Evolutionary conservation across 176 grass and related monocot species (phyloP), one percentile per base, ranked within the genome.

Genomic region (Puccinellia tenuiflora): DNA sequence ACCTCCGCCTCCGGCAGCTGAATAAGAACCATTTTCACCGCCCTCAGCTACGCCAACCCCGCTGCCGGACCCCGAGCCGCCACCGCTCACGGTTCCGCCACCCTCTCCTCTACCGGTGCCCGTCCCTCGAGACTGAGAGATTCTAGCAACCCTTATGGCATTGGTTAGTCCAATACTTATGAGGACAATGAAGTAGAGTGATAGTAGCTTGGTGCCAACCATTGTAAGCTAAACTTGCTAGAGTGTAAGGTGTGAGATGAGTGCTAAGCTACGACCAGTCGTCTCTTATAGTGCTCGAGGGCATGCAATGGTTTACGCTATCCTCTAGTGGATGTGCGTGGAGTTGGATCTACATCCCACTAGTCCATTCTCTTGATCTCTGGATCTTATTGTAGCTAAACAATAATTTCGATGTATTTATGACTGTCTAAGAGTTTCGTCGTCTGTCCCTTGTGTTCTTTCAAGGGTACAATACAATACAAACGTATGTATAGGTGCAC

Each of bases 81-180:
- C 66, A 42, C 37, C 37, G 12, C 66, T 69, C 37, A 42, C 37
- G 22, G 37, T 24, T 42, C 66, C 37, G 5, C 66, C 66, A 42
- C 66, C 66, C 37, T 69, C 20, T 69, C 66, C 66, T 42, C 21
- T n/a, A 6, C 66, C 66, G 1, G 0, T 9, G 10, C 66, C 66
- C 21, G 4, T 42, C 35, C 35, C 35, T 1, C 24, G 37, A 39
- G 21, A 13, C 14, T 0, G 22, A n/a, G 37, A 24, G 10, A 13
- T 22, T 68, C 35, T 68, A 14, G 5, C 18, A 2, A 68, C 65
- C 65, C 65, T 68, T 68, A n/a, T 5, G 21, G 65, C 34, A 42
- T 42, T 69, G 37, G 66, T 21, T 13, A 69, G 5, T 69, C 66
- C 66, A 40, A 69, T 69, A 21, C 37, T 69, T 39, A 94, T 91